phyloP scores from a whole-genome alignment of 371 early-diverging fungal genomes.

The Mortierella sp. region DNA sequence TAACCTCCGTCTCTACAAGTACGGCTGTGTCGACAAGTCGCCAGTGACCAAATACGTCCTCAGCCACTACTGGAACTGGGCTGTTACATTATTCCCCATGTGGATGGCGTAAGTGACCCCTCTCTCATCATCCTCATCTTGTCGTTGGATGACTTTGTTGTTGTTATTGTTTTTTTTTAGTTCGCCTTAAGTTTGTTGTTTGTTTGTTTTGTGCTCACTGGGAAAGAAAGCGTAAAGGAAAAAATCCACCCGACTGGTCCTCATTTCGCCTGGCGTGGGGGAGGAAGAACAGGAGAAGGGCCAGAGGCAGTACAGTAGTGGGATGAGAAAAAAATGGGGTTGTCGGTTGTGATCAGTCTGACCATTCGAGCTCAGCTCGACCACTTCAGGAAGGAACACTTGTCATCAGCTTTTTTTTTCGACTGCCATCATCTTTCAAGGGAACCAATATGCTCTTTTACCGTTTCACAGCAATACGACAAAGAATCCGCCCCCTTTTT shows the following conservation, averaged over 20 bases:
- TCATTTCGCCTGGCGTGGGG: neutral
- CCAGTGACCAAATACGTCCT: conserved; percentile 86
- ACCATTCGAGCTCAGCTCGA: neutral
- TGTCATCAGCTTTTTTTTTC: neutral
- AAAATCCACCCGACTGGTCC: conserved; percentile 6
- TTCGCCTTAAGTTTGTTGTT: too few species aligned
- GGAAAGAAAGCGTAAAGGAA: neutral
- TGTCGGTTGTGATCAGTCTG: neutral
- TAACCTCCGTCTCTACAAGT: conserved; percentile 87
- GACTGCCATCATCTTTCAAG: too few species aligned
- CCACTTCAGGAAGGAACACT: neutral
- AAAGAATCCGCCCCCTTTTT: too few species aligned
- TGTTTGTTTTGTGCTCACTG: neutral
- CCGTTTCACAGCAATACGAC: too few species aligned
- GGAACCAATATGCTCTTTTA: too few species aligned
- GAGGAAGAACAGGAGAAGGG: too few species aligned
- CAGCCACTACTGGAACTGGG: conserved; percentile 90
- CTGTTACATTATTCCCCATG: conserved; percentile 89
- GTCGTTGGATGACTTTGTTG: too few species aligned
- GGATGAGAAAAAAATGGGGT: conserved; percentile 6
- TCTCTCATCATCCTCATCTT: too few species aligned
- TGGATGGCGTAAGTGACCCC: conserved; percentile 89
- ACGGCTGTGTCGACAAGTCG: conserved; percentile 87
- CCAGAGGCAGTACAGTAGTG: too few species aligned
- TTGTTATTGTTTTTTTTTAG: neutral